phyloP scores from a whole-genome alignment of 2,329 filamentous ascomycete genomes.

The Phyllosticta ampelicida region DNA sequence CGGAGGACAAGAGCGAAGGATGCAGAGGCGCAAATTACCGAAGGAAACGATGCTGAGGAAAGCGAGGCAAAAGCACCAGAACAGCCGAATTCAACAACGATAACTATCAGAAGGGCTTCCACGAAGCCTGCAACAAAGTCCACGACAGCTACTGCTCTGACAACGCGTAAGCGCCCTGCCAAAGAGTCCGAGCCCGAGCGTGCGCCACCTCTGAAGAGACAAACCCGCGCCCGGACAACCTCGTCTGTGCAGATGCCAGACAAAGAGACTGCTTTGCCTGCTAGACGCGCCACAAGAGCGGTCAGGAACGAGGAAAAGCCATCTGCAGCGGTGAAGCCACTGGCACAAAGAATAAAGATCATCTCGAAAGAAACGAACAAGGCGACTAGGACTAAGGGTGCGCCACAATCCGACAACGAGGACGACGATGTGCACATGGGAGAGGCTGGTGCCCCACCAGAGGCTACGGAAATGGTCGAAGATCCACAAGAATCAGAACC shows the following conservation, averaged over 20 bases:
- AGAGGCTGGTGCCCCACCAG: background rate
- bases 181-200: conserved; percentile 3
- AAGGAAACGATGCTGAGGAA: background rate
- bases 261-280: background rate
- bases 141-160: background rate
- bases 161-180: conserved; percentile 8
- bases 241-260: background rate
- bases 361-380: background rate
- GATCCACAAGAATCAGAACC: background rate
- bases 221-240: background rate
- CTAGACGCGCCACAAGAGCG: conserved; percentile 3
- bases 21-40: background rate
- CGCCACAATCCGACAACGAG: background rate
- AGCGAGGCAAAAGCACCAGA: background rate
- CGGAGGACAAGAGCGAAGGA: conserved; percentile 9
- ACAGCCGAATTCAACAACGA: background rate
- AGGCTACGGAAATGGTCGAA: background rate
- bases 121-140: conserved; percentile 2
- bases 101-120: background rate
- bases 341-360: conserved; percentile 8
- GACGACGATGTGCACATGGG: background rate
- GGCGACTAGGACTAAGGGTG: background rate
- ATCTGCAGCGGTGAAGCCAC: conserved; percentile 5
- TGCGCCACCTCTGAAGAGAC: conserved; percentile 5
- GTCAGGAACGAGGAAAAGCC: background rate